phyloP scores from a whole-genome alignment of 2,329 filamentous ascomycete genomes.

The Epichloe aotearoae region DNA sequence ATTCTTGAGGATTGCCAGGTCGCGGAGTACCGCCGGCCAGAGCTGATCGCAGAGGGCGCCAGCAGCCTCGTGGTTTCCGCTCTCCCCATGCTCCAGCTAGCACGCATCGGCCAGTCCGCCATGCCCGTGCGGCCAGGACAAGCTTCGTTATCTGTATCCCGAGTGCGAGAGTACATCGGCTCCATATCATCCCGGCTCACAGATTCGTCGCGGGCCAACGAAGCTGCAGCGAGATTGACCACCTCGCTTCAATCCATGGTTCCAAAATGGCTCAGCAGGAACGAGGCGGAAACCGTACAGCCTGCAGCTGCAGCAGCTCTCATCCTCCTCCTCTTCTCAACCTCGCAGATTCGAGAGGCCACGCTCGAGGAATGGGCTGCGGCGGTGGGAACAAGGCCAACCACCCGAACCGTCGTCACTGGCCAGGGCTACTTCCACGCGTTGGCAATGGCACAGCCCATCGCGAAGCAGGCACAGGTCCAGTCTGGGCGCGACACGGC shows the following conservation, averaged over 20 bases:
- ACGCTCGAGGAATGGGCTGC: slow-evolving; percentile 35
- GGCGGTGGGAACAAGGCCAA: slow-evolving; percentile 22
- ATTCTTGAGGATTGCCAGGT: slow-evolving; percentile 29
- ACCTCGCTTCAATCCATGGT: slow-evolving; percentile 21
- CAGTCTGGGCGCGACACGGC: slow-evolving; percentile 19
- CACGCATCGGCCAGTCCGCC: slow-evolving; percentile 10
- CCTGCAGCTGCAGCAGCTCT: slow-evolving; percentile 38
- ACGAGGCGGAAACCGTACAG: slow-evolving; percentile 36
- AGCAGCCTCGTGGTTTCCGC: slow-evolving; percentile 43
- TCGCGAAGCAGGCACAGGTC: slow-evolving; percentile 15
- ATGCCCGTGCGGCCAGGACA: slow-evolving; percentile 11
- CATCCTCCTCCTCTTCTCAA: slow-evolving; percentile 33
- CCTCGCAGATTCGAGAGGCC: slow-evolving; percentile 19
- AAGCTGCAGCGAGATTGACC: slow-evolving; percentile 11
- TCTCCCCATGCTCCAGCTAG: slow-evolving; percentile 33
- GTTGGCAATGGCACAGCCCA: slow-evolving; percentile 34
- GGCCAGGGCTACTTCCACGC: slow-evolving; percentile 41
- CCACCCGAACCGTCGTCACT: slow-evolving; percentile 21
- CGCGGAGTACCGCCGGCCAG: slow-evolving; percentile 42
- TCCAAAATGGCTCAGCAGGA: slow-evolving; percentile 33
- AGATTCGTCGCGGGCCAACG: not conserved
- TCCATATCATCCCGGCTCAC: slow-evolving; percentile 12
- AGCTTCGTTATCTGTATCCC: slow-evolving; percentile 12
- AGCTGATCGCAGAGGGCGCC: slow-evolving; percentile 50
- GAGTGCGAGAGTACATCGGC: slow-evolving; percentile 9